Evolutionary conservation across 768 basidiomycete genomes (phyloP), one percentile per base, ranked within the genome.

Genomic region (Agrocybe pediades): DNA sequence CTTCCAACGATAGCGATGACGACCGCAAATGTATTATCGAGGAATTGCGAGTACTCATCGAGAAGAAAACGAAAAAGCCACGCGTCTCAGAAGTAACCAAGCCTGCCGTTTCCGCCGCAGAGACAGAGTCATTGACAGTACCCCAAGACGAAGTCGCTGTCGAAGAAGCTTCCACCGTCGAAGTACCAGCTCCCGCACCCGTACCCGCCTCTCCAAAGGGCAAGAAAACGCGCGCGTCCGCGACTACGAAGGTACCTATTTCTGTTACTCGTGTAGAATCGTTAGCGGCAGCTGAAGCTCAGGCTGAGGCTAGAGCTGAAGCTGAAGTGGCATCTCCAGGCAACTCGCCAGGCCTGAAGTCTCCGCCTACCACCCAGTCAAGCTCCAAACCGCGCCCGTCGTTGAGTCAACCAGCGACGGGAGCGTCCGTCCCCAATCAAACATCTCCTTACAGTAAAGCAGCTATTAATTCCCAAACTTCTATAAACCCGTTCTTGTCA

Each of bases 21-120:
- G 56, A 65, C 36, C 68, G 65, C 36, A 29, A 53, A 15, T 51
- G 62, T 9, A 55, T 79, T 17, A 75, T 85, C 33, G 65, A 66
- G 24, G 76, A 80, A 47, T 61, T 85, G 42, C 72, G 74, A 46
- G 60, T 53, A 27, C 68, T 72, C 33, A 60, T 70, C 43, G 65
- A 66, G 41, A 66, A 66, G 41, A 59, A 63, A 54, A 58, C 59
- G 11, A 56, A 60, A 49, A 67, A 56, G 25, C 36, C 54, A 23
- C 51, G 49, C 30, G 55, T 42, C 7, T 36, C 60, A 23, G 62
- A 61, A 25, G 57, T 33, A 29, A 11, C 46, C 36, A 46, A 55
- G 26, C 51, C 49, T 44, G 51, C 24, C 41, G 39, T 26, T 21
- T n/a, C 33, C 11, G 39, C 36, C 24, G n/a, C 51, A 27, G 44